phyloP scores from a whole-genome alignment of 106 monocot species.

The Dendrobium officinale region DNA sequence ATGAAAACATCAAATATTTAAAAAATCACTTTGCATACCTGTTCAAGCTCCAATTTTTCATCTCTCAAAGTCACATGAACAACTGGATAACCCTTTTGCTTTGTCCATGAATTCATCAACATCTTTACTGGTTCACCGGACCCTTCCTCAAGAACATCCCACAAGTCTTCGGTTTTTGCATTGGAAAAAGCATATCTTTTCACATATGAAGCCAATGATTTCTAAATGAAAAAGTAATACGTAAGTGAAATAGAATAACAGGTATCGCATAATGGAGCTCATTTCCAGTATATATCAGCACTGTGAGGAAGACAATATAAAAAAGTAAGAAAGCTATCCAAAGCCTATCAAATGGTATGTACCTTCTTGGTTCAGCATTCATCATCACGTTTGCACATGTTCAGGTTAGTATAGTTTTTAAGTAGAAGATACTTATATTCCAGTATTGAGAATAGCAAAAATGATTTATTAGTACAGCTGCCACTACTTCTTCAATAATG shows the following conservation, averaged over 20 bases:
- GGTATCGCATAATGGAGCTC: neutral
- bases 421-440: neutral
- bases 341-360: neutral
- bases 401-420: neutral
- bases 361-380: neutral
- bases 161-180: constrained; percentile 94
- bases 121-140: constrained; percentile 76
- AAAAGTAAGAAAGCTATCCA: neutral
- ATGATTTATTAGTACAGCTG: neutral
- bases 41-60: constrained; percentile 50
- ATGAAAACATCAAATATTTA: neutral
- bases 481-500: neutral
- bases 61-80: constrained; percentile 43
- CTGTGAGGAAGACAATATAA: no score
- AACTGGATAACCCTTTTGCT: constrained; percentile 94
- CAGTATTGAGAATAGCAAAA: neutral
- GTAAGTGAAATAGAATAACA: neutral
- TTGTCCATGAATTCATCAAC: constrained; percentile 92
- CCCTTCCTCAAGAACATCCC: constrained; percentile 88
- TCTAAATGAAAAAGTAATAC: constrained; percentile 28
- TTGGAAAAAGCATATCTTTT: constrained; percentile 82
- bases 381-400: neutral
- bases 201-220: constrained; percentile 82
- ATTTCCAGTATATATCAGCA: neutral
- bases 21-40: constrained; percentile 34